Conservation (phyloP, 164 flowering plant genomes). For the Tinospora cordifolia region DNA sequence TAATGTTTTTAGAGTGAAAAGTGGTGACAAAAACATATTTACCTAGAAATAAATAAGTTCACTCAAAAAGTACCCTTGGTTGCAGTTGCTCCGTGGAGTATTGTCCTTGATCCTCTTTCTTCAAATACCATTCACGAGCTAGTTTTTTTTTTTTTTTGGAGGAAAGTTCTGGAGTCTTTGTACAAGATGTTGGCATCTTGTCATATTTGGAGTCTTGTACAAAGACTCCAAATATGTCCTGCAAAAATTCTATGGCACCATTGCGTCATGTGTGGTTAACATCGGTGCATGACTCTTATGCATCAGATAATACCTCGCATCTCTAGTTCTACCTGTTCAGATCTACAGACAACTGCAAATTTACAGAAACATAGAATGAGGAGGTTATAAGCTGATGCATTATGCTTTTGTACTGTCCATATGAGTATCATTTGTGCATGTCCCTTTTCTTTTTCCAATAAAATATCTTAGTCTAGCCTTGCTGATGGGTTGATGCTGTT, state of each 20-base stretch:
- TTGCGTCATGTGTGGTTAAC: background rate
- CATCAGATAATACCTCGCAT: background rate
- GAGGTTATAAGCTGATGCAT: background rate
- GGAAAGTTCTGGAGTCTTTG: background rate
- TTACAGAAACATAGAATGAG: background rate
- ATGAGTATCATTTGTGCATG: background rate
- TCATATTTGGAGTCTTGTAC: too few species aligned
- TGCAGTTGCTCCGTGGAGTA: background rate
- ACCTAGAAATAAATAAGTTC: too few species aligned
- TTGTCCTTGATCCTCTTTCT: background rate
- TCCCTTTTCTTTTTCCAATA: too few species aligned
- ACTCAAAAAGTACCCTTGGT: too few species aligned
- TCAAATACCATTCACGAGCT: background rate
- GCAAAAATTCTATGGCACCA: background rate
- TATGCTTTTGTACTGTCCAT: background rate
- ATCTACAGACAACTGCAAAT: background rate
- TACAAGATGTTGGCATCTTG: too few species aligned
- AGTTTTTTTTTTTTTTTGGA: background rate
- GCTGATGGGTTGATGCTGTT: background rate
- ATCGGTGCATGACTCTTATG: background rate
- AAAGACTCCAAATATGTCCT: background rate
- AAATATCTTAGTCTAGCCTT: background rate
- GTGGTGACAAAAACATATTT: background rate
- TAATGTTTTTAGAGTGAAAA: background rate
- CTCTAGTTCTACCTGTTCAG: background rate